Percentiles rank a stretch among this genome's conserved stretches.
Evolutionary conservation across 2,329 filamentous ascomycete genomes (phyloP).

Genomic region (Trichoderma guizhouense): DNA sequence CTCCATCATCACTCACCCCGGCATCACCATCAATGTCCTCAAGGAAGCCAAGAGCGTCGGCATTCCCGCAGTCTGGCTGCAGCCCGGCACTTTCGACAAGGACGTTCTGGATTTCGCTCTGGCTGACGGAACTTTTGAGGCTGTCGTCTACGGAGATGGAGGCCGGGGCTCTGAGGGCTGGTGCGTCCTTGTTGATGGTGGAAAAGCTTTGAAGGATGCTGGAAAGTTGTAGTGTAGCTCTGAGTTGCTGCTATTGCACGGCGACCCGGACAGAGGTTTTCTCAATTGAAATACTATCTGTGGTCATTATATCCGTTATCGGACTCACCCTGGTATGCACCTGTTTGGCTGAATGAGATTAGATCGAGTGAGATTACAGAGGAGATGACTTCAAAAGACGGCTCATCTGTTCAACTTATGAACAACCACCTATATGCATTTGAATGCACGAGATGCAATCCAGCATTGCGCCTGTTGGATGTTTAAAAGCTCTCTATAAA

Average conservation of each 20-base stretch:
- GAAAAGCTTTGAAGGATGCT: slow-evolving; percentile 55
- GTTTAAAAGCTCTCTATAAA: no score
- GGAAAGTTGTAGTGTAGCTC: slow-evolving; percentile 45
- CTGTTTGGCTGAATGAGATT: background rate
- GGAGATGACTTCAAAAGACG: background rate
- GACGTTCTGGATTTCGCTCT: slow-evolving; percentile 68
- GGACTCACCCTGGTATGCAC: background rate
- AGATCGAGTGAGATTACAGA: background rate
- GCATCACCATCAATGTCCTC: slow-evolving; percentile 69
- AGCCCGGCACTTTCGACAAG: slow-evolving; percentile 84
- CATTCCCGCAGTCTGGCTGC: slow-evolving; percentile 77
- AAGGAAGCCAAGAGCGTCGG: slow-evolving; percentile 73
- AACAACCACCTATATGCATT: background rate
- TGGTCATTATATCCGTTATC: background rate
- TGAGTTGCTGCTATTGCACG: background rate
- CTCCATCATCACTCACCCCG: slow-evolving; percentile 83
- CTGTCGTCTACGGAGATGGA: slow-evolving; percentile 64
- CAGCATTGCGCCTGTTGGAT: no score
- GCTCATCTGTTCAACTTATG: background rate
- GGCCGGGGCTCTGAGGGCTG: slow-evolving; percentile 70
- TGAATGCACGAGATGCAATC: no score
- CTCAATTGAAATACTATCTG: background rate
- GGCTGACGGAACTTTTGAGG: slow-evolving; percentile 58
- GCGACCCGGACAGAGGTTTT: background rate
- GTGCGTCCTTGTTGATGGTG: slow-evolving; percentile 85